Base-by-base conservation (phyloP, 257 asterid genomes). In the Parsonsia alboflavescens region DNA sequence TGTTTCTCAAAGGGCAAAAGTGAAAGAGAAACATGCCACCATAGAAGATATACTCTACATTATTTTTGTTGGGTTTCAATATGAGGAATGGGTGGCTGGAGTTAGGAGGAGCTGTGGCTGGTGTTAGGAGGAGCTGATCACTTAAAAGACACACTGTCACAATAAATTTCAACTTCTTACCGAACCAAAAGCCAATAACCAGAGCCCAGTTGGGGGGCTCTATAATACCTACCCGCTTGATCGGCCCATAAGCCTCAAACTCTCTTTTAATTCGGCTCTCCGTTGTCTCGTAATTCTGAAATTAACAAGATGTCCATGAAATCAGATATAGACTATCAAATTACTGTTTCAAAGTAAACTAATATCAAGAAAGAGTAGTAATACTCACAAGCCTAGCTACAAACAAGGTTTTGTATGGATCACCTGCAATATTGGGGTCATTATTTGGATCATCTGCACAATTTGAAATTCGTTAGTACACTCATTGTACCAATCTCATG, bases 171-270 rank as follows among this genome's bases (percentile, higher is more conserved):
- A 80, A 87, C 85, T 74, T 88, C 99, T 95, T 90, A 92, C 97
- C 96, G 74, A 90, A 86, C 85, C 88, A 85, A 86, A 88, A 80
- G 76, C 69, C 80, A 86, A 82, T 80, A 90, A 90, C 89, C 96
- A 82, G 88, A 86, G 90, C 86, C 88, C 85, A 86, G 78, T 75
- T 65, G 71, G 75, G 95, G 96, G 85, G 77, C 90, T 83, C 88
- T 73, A 73, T 78, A 85, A 85, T 87, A 95, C 99, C 98, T 94
- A 94, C 99, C 99, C 96, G 91, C 90, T 95, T 95, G 90, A 95
- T 92, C 73, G 96, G 94, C 78, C 99, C 98, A 75, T 87, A 95
- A 78, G 98, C 93, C 95, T 95, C 99, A 84, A 95, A 92, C 84
- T 95, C 99, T 82, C 93, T 89, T 84, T 89, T 95, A 89, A 95